Base-by-base conservation (phyloP, 1,284 basidiomycete species). In the Microbotryomycetes sp. region DNA sequence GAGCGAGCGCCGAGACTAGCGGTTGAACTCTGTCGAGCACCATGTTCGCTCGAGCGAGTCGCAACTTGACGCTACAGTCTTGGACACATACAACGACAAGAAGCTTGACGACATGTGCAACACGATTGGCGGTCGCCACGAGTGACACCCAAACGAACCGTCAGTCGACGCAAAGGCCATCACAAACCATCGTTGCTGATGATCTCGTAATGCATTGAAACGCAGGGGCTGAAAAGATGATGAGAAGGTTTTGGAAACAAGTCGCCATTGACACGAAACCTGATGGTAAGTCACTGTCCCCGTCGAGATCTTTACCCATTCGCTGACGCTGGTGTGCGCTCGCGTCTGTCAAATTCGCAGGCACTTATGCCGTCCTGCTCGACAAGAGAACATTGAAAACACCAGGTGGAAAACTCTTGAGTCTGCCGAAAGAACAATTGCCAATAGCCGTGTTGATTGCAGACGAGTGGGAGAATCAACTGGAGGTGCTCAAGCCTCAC, bases 381-480 rank as follows among this genome's bases (percentile, higher is more conserved):
- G 94, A 98, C 79, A 82, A 84, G 64, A 84, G 92, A 28, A 79
- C 88, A 0, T 81, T 98, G 59, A 92, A 89, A 75, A 97, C 94
- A 19, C 92, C 94, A 0, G 81, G 80, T 0, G 92, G 93, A 6
- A 83, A 85, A 42, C 80, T 80, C 6, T 78, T 98, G 31, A 74
- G 85, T 28, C 73, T 98, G 19, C 92, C 92, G 0, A 76, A 78
- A 45, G 79, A 84, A 61, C 87, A 89, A 70, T 80, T 89, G 22
- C 63, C 68, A 1, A 62, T 71, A 49, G 92, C 94, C 1, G 81
- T 87, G 1, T 81, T 97, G 60, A 86, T 98, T 68, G 93, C 92
- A 12, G 83, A 87, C 62, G 94, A 98, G 78, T 98, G 94, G 94
- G 90, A 96, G 74, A 89, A 88, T 73, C 94, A 97, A 78, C 85